Base-by-base conservation (phyloP, 1,139 yeast species). In the Debaryomyces sp. region DNA sequence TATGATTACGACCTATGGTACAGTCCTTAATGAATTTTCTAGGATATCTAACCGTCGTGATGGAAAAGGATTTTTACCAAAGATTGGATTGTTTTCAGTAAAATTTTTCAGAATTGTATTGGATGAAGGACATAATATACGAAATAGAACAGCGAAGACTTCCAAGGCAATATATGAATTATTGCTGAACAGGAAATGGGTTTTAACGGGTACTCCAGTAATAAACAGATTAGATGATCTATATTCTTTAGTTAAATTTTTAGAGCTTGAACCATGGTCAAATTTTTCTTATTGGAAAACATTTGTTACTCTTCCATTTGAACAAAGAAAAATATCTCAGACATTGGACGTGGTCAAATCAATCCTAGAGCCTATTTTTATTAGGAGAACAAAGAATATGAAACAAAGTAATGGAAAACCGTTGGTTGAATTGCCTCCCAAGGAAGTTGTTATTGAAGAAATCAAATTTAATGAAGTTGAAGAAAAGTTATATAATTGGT, bases 121-220 rank as follows among this genome's bases (percentile, higher is more conserved):
- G 17, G 99, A 94, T 67, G 99, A 94, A 66, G 98, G 96, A 5
- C 99, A 94, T 62, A 87, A 81, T 32, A 94, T 94, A 51, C 77
- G 96, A 60, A 92, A 92, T 63, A 75, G 95, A 57, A 73, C 79
- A 43, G 87, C 96, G 1, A 86, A 86, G 53, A 87, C 96, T 0
- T 85, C 97, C 0, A 86, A 85, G 58, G 89, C 98, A 0, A 79
- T 92, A 9, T 84, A 81, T 64, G 87, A 81, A 35, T 63, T 94
- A 21, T 62, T 71, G 12, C 84, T 89, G 60, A 75, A 77, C 38
- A 75, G 96, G 45, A 83, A 82, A 54, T 94, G 99, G 99, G 78
- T 87, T 2, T 71, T 94, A 41, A 91, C 98, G 0, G 99, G 99
- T 12, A 94, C 99, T 0, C 98, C 99, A 0, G 89, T 94, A 43